phyloP scores from a whole-genome alignment of 345 rosid genomes.

The Arabis alpina region DNA sequence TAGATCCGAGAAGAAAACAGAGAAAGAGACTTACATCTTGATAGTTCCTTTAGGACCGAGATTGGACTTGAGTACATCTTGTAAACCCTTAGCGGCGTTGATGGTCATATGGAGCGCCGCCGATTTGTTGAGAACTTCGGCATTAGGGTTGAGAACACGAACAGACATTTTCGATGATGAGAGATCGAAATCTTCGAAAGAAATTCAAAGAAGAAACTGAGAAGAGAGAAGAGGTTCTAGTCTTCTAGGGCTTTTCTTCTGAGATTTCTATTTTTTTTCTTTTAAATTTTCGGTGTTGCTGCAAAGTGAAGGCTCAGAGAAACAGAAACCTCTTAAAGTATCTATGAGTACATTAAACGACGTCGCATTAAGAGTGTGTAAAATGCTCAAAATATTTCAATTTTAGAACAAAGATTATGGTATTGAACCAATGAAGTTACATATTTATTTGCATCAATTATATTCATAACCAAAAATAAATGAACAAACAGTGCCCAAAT shows the following conservation, averaged over 20 bases:
- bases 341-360: constrained; percentile 5
- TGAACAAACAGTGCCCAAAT: constrained; percentile 6
- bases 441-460: too few species aligned
- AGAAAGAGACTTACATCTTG: constrained; percentile 61
- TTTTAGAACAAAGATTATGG: background rate
- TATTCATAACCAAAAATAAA: background rate
- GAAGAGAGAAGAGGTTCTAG: background rate
- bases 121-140: constrained; percentile 96
- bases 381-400: background rate
- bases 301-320: background rate
- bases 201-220: constrained; percentile 6
- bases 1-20: background rate
- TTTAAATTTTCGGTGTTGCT: constrained; percentile 25
- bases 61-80: constrained; percentile 88
- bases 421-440: too few species aligned
- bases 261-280: constrained; percentile 27
- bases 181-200: background rate
- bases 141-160: constrained; percentile 90
- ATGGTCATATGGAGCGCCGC: constrained; percentile 99
- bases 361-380: background rate
- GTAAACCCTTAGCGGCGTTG: constrained; percentile 95
- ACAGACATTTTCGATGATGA: constrained; percentile 70
- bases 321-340: background rate
- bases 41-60: constrained; percentile 99
- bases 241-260: constrained; percentile 36